These are phyloP conservation scores for Chiua sp. DNA, from an alignment of 1,284 basidiomycete genomes.

Conservation along the genomic window DNA sequence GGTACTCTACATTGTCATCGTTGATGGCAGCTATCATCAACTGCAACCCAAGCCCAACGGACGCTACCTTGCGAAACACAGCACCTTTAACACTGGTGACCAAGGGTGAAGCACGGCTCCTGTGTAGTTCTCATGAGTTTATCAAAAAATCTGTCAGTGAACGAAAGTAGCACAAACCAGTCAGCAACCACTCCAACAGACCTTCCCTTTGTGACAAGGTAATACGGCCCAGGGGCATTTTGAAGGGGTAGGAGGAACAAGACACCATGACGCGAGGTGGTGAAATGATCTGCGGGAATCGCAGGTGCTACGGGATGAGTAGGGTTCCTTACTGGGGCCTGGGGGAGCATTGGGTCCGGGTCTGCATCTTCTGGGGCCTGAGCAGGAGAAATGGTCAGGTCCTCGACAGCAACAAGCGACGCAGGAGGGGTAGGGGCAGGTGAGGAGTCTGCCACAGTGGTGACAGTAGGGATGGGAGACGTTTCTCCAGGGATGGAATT, in stretches of 20 bases:
- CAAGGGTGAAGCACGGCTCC: neutral
- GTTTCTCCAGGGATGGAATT: no score
- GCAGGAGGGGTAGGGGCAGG: no score
- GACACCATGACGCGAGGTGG: neutral
- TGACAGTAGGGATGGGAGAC: no score
- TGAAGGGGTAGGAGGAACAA: neutral
- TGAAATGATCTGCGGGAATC: neutral
- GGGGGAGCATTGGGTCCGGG: no score
- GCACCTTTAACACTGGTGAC: neutral
- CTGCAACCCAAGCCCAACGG: neutral
- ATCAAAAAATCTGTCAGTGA: no score
- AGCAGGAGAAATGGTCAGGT: no score
- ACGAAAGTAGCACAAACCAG: neutral
- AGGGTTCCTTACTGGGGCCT: no score
- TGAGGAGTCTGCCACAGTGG: no score
- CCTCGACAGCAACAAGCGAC: no score
- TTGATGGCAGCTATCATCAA: neutral
- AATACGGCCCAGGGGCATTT: neutral
- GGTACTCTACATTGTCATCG: neutral
- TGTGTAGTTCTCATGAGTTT: neutral
- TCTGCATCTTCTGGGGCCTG: no score
- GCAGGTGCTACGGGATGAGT: neutral
- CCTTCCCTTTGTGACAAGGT: neutral
- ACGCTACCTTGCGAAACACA: neutral
- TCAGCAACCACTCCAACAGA: neutral